Evolutionary conservation across 108 stramenopile species (phyloP).

Genomic region (Skeletonema potamos): DNA sequence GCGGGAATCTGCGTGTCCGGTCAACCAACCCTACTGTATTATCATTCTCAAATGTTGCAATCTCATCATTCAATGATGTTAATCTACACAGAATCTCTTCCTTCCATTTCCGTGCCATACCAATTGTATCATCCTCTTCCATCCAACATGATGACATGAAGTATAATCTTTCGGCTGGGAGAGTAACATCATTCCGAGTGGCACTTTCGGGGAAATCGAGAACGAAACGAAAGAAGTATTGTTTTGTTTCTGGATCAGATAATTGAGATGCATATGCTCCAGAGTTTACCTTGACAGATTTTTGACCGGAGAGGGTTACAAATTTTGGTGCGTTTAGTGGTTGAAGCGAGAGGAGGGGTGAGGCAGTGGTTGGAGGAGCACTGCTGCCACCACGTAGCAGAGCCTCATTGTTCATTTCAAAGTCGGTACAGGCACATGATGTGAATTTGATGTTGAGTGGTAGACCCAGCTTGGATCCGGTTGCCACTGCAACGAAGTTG

Average conservation of each 20-base stretch:
- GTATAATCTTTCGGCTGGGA: constrained; percentile 30
- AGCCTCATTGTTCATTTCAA: background rate
- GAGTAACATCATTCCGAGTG: constrained; percentile 16
- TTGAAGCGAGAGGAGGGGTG: background rate
- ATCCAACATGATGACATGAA: constrained; percentile 27
- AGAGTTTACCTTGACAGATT: constrained; percentile 7
- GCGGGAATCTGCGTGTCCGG: background rate
- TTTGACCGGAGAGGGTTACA: background rate
- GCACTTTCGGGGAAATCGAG: constrained; percentile 29
- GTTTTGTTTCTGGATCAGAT: background rate
- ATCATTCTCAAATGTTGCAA: background rate
- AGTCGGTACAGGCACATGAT: background rate
- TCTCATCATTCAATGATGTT: background rate
- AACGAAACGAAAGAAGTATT: constrained; percentile 26
- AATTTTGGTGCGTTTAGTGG: background rate
- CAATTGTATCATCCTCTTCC: background rate
- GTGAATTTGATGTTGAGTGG: background rate
- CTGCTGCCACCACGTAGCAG: background rate
- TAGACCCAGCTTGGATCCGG: background rate
- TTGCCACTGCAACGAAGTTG: background rate
- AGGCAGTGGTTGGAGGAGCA: background rate
- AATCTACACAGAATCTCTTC: background rate
- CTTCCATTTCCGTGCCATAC: background rate
- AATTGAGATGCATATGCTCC: constrained; percentile 19
- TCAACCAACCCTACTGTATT: background rate